Evolutionary conservation across 2,329 filamentous ascomycete species (phyloP), one percentile per base, ranked within the genome.

Genomic region (Sarocladium strictum): DNA sequence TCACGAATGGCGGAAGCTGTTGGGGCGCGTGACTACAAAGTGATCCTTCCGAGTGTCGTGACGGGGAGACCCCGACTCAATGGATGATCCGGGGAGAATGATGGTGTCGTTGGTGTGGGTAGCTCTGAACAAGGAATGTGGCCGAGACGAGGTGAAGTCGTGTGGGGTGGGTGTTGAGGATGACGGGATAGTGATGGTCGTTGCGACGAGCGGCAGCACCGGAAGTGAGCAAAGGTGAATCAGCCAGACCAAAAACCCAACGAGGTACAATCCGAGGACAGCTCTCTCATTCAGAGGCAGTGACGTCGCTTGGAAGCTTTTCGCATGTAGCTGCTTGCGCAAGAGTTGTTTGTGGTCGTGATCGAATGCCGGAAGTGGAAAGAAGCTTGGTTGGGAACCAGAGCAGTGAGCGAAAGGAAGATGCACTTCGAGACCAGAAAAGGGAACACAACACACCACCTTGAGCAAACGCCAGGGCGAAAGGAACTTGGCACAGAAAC

Each of bases 131-230:
- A 33, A 33, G 29, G 27, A 35, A 51, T 29, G 47, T 51, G 47
- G 47, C 14, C n/a, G 11, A 35, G 47, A 32, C 15, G 5, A 32
- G 23, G 47, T 33, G 47, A 33, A 10, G 26, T 51, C 29, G 47
- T 49, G 47, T 51, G 47, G 47, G 47, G 47, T 51, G 47, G 47
- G n/a, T 21, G 23, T 35, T 51, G 15, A 51, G 47, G 26, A 51
- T 51, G 47, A 51, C 47, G 47, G 19, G 26, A 51, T 51, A n/a
- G 17, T 51, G 47, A 21, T 51, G 21, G 14, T 35, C n/a, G 24
- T 6, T 11, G 23, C 14, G 43, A 33, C 29, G 14, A 51, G n/a
- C 43, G 43, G 43, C 15, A 47, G 10, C 43, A n/a, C 43, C 43
- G 43, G 43, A 15, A 27, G 27, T 17, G 43, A 47, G 43, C 43